Percentiles rank a stretch among this genome's conserved stretches.
Evolutionary conservation across 2,329 filamentous ascomycete species (phyloP).

Genomic region (Aspergillus clavatus): DNA sequence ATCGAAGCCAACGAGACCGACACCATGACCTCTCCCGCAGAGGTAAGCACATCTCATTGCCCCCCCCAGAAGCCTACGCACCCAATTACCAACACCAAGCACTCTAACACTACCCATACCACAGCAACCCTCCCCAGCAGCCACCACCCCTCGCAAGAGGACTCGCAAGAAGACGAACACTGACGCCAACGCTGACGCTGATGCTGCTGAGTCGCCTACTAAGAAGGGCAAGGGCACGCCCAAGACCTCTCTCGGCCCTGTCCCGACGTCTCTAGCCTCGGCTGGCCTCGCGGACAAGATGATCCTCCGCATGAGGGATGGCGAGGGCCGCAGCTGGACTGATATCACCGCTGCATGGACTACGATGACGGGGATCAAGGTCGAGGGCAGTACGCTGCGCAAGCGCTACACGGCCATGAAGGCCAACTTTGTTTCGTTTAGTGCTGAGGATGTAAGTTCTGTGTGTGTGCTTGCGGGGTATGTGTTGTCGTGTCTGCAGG

Average conservation of each 20-base stretch:
- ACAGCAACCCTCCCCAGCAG: background rate
- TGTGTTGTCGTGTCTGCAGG: background rate
- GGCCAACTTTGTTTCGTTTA: conserved; percentile 36
- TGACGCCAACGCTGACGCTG: background rate
- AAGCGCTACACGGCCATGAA: conserved; percentile 38
- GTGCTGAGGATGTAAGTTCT: conserved; percentile 31
- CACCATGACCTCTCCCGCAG: background rate
- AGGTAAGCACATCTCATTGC: background rate
- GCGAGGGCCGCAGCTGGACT: conserved; percentile 19
- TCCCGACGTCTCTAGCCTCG: conserved; percentile 21
- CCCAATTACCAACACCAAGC: no score
- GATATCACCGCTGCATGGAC: conserved; percentile 24
- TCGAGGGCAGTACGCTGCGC: conserved; percentile 33
- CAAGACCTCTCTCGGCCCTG: conserved; percentile 11
- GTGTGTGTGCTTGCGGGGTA: background rate
- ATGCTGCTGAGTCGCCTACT: conserved; percentile 1
- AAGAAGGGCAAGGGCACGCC: conserved; percentile 13
- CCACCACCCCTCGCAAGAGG: conserved; percentile 19
- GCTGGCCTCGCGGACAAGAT: conserved; percentile 20
- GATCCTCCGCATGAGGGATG: conserved; percentile 27
- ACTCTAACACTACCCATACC: background rate
- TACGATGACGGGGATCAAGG: conserved; percentile 26
- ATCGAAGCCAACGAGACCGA: background rate
- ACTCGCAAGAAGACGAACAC: conserved; percentile 13
- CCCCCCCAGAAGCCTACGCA: background rate